phyloP scores from a whole-genome alignment of 305 asterid genomes.

The Ilex paraguariensis region DNA sequence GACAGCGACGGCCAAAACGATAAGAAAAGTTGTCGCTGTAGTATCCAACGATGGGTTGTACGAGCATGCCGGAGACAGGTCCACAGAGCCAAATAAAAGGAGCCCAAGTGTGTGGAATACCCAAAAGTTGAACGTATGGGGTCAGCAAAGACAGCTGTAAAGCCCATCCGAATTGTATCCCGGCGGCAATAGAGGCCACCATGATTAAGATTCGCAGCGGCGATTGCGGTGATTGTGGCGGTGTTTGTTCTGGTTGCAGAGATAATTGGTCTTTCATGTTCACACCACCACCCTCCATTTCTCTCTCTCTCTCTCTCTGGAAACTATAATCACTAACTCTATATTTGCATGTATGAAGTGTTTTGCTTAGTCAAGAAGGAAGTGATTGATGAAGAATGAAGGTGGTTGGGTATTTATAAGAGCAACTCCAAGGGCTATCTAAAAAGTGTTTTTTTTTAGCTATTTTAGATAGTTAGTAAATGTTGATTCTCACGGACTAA shows the following conservation, averaged over 20 bases:
- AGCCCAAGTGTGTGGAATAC: constrained; percentile 69
- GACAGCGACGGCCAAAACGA: constrained; percentile 80
- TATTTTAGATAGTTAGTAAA: no score
- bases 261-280: constrained; percentile 9
- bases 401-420: no score
- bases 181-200: constrained; percentile 87
- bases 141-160: constrained; percentile 82
- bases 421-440: no score
- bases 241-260: constrained; percentile 2
- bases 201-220: constrained; percentile 40
- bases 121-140: constrained; percentile 83
- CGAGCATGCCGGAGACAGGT: constrained; percentile 80
- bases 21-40: constrained; percentile 73
- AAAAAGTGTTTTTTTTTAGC: no score
- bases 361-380: neutral
- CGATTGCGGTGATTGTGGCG: constrained; percentile 19
- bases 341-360: no score
- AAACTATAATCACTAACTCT: neutral
- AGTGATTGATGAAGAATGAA: neutral
- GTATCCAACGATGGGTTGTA: constrained; percentile 89
- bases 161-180: constrained; percentile 96
- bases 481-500: no score
- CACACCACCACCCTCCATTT: constrained; percentile 8
- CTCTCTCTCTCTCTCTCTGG: constrained; percentile 16
- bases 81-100: constrained; percentile 89